phyloP scores from a whole-genome alignment of 2,329 filamentous ascomycete species.

The Venturia aucupariae region DNA sequence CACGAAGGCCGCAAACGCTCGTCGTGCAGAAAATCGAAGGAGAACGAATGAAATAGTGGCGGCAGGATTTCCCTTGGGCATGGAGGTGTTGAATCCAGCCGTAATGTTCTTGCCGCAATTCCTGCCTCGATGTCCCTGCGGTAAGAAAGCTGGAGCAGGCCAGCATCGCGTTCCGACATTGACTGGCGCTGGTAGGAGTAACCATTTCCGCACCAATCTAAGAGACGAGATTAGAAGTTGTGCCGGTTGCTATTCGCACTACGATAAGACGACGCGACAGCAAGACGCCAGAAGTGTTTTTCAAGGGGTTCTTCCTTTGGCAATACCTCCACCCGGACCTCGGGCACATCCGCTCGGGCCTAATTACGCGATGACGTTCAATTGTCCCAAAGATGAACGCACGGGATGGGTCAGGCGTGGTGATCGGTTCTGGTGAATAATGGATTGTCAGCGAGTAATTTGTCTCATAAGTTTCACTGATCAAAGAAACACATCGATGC shows the following conservation, averaged over 20 bases:
- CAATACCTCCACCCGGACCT: not conserved
- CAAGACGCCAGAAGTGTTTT: not conserved
- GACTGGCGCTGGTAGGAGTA: not conserved
- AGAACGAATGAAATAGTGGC: not conserved
- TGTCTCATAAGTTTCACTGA: too few relatives aligned
- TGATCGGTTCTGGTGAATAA: not conserved
- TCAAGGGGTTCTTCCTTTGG: not conserved
- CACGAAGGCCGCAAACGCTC: not conserved
- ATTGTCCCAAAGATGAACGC: not conserved
- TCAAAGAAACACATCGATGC: too few relatives aligned
- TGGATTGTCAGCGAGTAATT: too few relatives aligned
- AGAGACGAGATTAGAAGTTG: not conserved
- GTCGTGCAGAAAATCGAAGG: not conserved
- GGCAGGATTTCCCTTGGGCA: not conserved
- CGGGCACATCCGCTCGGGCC: not conserved
- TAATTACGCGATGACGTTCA: not conserved
- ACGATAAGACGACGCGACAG: not conserved
- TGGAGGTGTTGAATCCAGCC: not conserved
- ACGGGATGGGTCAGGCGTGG: not conserved
- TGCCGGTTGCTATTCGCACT: not conserved
- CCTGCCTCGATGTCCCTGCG: not conserved
- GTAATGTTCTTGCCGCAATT: too few relatives aligned
- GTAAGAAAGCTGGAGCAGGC: not conserved
- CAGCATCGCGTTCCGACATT: not conserved
- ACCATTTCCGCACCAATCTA: not conserved